Conservation (phyloP, 352 stramenopile species). For the Phytophthora pisi region DNA sequence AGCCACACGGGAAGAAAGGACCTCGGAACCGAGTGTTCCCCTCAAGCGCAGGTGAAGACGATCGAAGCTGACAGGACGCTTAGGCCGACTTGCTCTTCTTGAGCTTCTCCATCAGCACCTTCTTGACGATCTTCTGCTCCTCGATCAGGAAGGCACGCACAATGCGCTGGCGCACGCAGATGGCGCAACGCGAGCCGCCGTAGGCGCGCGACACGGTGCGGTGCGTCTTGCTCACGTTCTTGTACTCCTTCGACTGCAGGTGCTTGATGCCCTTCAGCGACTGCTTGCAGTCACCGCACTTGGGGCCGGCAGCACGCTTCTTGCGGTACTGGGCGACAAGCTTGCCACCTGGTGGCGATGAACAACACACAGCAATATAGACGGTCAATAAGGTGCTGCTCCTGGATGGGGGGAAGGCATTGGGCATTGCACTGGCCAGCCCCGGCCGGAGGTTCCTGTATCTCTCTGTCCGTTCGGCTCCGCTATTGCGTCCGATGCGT, state of each 20-base stretch:
- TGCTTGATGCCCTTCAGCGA: conserved; percentile 92
- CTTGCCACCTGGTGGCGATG: conserved; percentile 70
- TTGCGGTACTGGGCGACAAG: conserved; percentile 94
- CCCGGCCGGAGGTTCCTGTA: background rate
- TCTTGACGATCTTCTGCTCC: conserved; percentile 99
- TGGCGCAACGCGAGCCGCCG: conserved; percentile 93
- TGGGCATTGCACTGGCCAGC: too few species aligned
- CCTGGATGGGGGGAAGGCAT: background rate
- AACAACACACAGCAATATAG: background rate
- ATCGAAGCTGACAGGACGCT: conserved; percentile 8
- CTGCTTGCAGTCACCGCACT: conserved; percentile 97
- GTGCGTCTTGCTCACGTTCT: conserved; percentile 88
- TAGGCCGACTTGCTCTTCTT: conserved; percentile 84
- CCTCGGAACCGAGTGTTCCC: conserved; percentile 11
- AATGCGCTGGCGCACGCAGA: conserved; percentile 96
- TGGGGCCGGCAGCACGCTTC: conserved; percentile 94
- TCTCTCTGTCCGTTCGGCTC: background rate
- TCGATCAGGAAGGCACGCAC: conserved; percentile 99
- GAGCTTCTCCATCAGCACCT: conserved; percentile 96
- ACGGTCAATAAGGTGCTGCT: conserved; percentile 3
- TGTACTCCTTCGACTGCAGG: conserved; percentile 73
- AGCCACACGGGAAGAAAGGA: conserved; percentile 43
- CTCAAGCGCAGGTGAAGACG: conserved; percentile 7
- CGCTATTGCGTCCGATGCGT: too few species aligned
- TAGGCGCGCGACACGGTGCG: conserved; percentile 97